Evolutionary conservation across 345 rosid species (phyloP), one percentile per base, ranked within the genome.

Genomic region (Citrus glauca): DNA sequence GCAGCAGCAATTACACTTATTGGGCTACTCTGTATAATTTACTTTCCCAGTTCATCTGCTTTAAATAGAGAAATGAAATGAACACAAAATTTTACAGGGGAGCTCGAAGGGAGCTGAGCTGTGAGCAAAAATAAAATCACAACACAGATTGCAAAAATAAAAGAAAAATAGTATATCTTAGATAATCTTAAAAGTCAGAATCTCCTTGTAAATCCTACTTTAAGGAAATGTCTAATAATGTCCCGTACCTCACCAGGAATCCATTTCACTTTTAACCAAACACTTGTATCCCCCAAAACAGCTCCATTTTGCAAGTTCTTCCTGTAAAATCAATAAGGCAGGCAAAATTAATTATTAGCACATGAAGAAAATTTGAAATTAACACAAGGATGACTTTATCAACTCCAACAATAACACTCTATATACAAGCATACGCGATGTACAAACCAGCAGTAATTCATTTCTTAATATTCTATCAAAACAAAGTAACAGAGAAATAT

Each of bases 211-310:
- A 38, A 27, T 22, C 33, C 63, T 56, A 59, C n/a, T 37, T 70
- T 25, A 40, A 68, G 33, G 42, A 25, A 28, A 27, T 71, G 75
- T 63, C 72, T 4, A 30, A 30, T 7, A 10, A 66, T 69, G 64
- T 64, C 35, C 61, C 71, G 78, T 86, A 93, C 98, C 98, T 94
- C 97, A 65, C 98, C 97, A 48, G 89, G 91, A 55, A 28, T 80
- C 98, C 98, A 94, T 77, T 82, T 90, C 78, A 89, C 94, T 82
- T 93, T 91, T 66, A 86, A 71, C 98, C 98, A 94, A 50, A 94
- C 77, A 80, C 87, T 88, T 9, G 66, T 78, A 80, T 89, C 97
- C 64, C 82, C 91, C 2, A 91, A 78, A 76, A 74, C 75, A 74
- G 65, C 78, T 71, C 70, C 81, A 22, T 65, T 68, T 78, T 80